phyloP scores from a whole-genome alignment of 257 asterid genomes.

The Paraleonurus japonicus region DNA sequence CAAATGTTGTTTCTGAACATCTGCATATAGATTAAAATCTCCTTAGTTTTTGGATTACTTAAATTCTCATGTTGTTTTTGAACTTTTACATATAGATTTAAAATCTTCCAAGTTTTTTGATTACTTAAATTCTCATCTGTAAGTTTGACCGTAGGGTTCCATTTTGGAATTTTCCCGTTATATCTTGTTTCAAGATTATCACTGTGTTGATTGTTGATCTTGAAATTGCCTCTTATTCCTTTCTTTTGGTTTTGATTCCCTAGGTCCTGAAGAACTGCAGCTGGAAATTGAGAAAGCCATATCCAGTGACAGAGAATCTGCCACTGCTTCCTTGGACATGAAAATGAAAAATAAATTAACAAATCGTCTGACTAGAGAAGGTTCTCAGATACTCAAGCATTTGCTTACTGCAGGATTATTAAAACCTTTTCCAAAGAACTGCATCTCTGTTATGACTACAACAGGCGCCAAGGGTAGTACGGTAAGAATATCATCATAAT shows the following conservation, averaged over 20 bases:
- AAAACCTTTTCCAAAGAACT: conserved; percentile 91
- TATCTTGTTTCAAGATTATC: background rate
- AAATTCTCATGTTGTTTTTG: background rate
- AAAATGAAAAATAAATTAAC: conserved; percentile 91
- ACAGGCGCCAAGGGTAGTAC: conserved; percentile 99
- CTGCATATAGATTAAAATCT: background rate
- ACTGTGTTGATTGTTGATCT: conserved; percentile 5
- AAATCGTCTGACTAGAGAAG: conserved; percentile 57
- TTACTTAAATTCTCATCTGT: conserved; percentile 1
- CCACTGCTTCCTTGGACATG: conserved; percentile 84
- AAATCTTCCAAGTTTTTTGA: too few species aligned
- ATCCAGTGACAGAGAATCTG: conserved; percentile 67
- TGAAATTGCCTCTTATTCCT: background rate
- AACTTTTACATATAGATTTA: background rate
- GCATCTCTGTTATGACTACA: conserved; percentile 94
- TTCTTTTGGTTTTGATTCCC: conserved; percentile 26
- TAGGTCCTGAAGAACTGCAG: conserved; percentile 90
- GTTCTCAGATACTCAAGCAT: conserved; percentile 76
- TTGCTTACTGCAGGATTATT: conserved; percentile 69
- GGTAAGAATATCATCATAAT: conserved; percentile 47
- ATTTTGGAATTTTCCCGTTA: conserved; percentile 4
- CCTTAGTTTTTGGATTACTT: background rate
- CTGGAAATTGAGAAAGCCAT: conserved; percentile 83
- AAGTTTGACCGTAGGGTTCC: background rate
- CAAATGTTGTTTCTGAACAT: background rate